Conservation (phyloP, 2,329 filamentous ascomycete species). For the Calycina marina region DNA sequence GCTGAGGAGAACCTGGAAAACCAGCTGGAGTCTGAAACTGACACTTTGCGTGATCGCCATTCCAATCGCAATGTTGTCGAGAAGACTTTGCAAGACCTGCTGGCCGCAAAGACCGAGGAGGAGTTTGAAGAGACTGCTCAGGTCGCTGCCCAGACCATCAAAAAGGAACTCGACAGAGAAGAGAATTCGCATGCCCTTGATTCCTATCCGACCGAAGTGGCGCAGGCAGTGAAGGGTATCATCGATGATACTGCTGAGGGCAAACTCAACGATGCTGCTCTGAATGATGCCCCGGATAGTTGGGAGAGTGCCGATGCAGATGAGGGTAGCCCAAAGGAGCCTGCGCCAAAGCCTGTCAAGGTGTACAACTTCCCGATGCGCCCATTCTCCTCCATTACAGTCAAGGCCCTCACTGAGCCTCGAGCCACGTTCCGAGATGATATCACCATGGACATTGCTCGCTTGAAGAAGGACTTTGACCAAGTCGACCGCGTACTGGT, state of each 20-base stretch:
- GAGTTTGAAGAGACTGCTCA: conserved; percentile 38
- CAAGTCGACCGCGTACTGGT: conserved; percentile 91
- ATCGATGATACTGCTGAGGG: conserved; percentile 39
- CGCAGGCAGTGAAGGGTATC: conserved; percentile 41
- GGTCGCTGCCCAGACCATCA: conserved; percentile 31
- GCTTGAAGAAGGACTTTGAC: conserved; percentile 94
- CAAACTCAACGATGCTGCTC: conserved; percentile 40
- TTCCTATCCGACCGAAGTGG: conserved; percentile 35
- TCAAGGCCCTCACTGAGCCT: conserved; percentile 42
- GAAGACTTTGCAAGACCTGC: conserved; percentile 33
- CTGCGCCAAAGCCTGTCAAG: conserved; percentile 49
- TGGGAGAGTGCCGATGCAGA: conserved; percentile 80
- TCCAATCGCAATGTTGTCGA: conserved; percentile 33
- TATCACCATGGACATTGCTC: conserved; percentile 79
- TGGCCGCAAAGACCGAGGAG: conserved; percentile 35
- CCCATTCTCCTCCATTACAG: conserved; percentile 81
- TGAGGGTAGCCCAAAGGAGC: conserved; percentile 51
- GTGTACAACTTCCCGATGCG: conserved; percentile 96
- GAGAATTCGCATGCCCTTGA: conserved; percentile 39
- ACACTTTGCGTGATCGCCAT: conserved; percentile 35
- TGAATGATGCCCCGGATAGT: conserved; percentile 56
- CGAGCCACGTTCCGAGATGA: conserved; percentile 59
- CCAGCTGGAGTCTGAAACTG: conserved; percentile 28
- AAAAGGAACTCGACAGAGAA: conserved; percentile 39
- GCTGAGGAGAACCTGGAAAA: neutral